phyloP scores from a whole-genome alignment of 192 early-diverging fungal species.

The Neocallimastix lanati region DNA sequence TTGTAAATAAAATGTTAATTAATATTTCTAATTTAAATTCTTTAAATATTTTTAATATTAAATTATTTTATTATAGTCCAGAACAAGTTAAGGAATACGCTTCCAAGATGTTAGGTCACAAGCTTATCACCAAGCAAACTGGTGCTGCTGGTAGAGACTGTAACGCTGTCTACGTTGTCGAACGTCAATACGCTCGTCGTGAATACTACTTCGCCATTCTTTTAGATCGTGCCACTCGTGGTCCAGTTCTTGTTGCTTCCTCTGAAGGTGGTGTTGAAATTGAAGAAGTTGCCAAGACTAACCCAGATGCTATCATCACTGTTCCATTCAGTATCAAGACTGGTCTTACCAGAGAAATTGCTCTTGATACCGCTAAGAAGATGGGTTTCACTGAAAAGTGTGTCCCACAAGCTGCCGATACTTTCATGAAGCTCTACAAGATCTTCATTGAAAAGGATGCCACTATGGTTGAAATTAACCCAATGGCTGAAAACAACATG shows the following conservation, averaged over 20 bases:
- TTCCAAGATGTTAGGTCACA: constrained; percentile 91
- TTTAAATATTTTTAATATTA: too few species aligned
- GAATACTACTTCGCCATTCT: constrained; percentile 99
- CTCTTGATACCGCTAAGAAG: constrained; percentile 56
- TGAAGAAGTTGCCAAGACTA: constrained; percentile 84
- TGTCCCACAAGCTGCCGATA: constrained; percentile 59
- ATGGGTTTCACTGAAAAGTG: constrained; percentile 75
- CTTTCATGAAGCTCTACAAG: constrained; percentile 83
- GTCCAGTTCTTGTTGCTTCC: constrained; percentile 89
- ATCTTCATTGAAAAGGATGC: constrained; percentile 93
- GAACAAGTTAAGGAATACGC: constrained; percentile 73
- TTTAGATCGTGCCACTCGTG: constrained; percentile 85
- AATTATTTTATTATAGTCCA: too few species aligned
- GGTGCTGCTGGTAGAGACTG: constrained; percentile 84
- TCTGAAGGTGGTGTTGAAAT: constrained; percentile 98
- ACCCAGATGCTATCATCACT: constrained; percentile 88
- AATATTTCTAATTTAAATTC: too few species aligned
- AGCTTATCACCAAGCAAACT: constrained; percentile 97
- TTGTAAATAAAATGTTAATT: too few species aligned
- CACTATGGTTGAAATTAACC: constrained; percentile 98
- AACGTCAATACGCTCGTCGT: constrained; percentile 87
- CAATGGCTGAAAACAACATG: constrained; percentile 75
- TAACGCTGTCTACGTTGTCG: constrained; percentile 84
- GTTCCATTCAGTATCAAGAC: constrained; percentile 74
- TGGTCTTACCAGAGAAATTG: constrained; percentile 58